These are phyloP conservation scores for Ceratocystis alfenasii DNA, from an alignment of 2,329 filamentous ascomycete species.

Conservation along the genomic window DNA sequence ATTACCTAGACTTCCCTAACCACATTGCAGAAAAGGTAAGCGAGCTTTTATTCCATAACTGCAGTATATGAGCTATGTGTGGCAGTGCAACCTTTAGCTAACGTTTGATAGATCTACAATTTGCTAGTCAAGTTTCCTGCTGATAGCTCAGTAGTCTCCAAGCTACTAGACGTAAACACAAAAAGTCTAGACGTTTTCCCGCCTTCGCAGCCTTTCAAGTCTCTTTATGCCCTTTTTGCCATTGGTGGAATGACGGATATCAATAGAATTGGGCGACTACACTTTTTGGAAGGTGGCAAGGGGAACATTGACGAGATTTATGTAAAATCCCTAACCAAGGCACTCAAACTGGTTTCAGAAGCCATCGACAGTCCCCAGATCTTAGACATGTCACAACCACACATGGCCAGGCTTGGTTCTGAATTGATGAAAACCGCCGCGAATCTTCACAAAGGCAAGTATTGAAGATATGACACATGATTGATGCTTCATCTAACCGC, in stretches of 20 bases:
- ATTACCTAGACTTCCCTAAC: constrained; percentile 63
- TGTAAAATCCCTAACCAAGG: constrained; percentile 33
- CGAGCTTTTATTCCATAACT: constrained; percentile 12
- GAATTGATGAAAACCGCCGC: constrained; percentile 23
- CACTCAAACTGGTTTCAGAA: constrained; percentile 44
- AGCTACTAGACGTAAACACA: constrained; percentile 43
- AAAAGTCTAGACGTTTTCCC: constrained; percentile 55
- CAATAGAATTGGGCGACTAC: constrained; percentile 18
- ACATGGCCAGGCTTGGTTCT: constrained; percentile 1
- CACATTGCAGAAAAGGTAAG: constrained; percentile 53
- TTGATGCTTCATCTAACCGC: not conserved
- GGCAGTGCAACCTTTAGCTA: not conserved
- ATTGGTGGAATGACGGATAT: constrained; percentile 49
- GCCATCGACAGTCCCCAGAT: constrained; percentile 49
- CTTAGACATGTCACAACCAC: constrained; percentile 28
- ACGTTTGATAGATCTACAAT: constrained; percentile 47
- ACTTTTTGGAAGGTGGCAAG: constrained; percentile 21
- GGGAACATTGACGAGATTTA: constrained; percentile 24
- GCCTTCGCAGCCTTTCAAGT: constrained; percentile 55
- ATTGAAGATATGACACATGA: too few relatives aligned
- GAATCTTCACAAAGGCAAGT: constrained; percentile 34
- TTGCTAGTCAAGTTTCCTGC: constrained; percentile 61
- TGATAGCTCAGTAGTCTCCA: constrained; percentile 47
- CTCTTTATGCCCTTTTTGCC: constrained; percentile 59
- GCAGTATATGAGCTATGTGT: constrained; percentile 20